A percentile compares a stretch with the other conserved stretches of the same genome.
phyloP scores from a whole-genome alignment of 345 rosid species.

The Salix exigua region DNA sequence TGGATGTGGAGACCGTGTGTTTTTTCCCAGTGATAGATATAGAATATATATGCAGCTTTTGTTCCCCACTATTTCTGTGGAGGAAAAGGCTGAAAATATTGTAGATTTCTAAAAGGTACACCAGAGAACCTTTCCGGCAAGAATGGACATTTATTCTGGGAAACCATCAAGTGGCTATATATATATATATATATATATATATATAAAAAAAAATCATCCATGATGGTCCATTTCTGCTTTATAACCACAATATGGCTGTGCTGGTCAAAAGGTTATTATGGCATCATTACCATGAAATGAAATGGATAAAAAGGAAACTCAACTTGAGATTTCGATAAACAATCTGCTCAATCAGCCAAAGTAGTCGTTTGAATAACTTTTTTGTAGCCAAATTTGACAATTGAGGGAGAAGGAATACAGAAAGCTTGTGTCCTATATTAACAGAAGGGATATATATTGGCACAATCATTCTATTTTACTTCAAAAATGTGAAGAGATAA shows the following conservation, averaged over 20 bases:
- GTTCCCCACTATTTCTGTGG: constrained; percentile 3
- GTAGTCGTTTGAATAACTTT: not conserved
- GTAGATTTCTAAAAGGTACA: constrained; percentile 28
- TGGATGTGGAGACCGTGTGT: constrained; percentile 31
- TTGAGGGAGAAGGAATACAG: not conserved
- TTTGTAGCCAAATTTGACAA: constrained; percentile 14
- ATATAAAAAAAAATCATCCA: too few species aligned
- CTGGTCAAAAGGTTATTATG: constrained; percentile 13
- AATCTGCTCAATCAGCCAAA: not conserved
- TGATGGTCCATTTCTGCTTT: not conserved
- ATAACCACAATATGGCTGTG: not conserved
- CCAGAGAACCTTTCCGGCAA: constrained; percentile 4
- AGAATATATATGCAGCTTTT: not conserved
- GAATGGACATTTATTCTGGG: not conserved
- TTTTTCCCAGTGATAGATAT: not conserved
- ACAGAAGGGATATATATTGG: not conserved
- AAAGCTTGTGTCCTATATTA: not conserved
- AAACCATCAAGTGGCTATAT: constrained; percentile 11
- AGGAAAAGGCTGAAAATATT: constrained; percentile 22
- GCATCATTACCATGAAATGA: not conserved
- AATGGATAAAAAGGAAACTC: not conserved
- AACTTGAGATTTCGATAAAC: not conserved
- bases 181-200: too few species aligned
- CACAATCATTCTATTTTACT: not conserved
- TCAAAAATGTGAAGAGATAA: not conserved